Percentiles rank a stretch among this genome's conserved stretches.
These are phyloP conservation scores for Didymella sp. DNA, from an alignment of 2,329 filamentous ascomycete species.

Conservation along the genomic window DNA sequence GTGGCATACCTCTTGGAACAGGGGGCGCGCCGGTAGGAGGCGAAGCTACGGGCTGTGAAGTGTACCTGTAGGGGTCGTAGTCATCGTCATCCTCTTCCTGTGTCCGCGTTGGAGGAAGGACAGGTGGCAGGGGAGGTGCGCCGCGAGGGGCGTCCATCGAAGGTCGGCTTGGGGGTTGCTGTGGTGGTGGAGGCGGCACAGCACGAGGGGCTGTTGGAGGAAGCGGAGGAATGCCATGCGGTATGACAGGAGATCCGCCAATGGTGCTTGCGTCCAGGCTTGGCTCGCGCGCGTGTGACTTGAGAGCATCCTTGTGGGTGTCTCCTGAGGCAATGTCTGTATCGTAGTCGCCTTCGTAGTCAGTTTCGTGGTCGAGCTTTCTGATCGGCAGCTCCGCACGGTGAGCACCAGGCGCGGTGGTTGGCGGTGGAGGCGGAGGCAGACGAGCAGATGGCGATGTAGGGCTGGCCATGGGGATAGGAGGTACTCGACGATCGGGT, in stretches of 20 bases:
- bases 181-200: conserved; percentile 62
- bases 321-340: conserved; percentile 94
- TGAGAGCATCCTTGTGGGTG: conserved; percentile 93
- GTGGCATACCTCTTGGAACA: conserved; percentile 36
- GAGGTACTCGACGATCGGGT: conserved; percentile 51
- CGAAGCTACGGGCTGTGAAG: conserved; percentile 19
- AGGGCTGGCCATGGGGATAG: conserved; percentile 60
- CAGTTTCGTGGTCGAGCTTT: conserved; percentile 71
- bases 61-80: conserved; percentile 71
- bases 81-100: conserved; percentile 56
- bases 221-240: conserved; percentile 44
- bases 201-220: conserved; percentile 51
- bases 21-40: conserved; percentile 41
- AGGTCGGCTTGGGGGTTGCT: conserved; percentile 62
- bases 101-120: conserved; percentile 69
- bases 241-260: conserved; percentile 50
- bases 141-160: conserved; percentile 71
- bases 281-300: conserved; percentile 77
- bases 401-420: conserved; percentile 48
- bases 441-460: conserved; percentile 48
- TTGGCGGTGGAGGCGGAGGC: conserved; percentile 58
- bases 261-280: conserved; percentile 71
- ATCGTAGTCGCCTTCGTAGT: conserved; percentile 98
- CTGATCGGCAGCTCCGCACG: conserved; percentile 41
- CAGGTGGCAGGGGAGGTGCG: conserved; percentile 70